phyloP scores from a whole-genome alignment of 139 green algal species.

The Chlamydomonas sphaeroides region DNA sequence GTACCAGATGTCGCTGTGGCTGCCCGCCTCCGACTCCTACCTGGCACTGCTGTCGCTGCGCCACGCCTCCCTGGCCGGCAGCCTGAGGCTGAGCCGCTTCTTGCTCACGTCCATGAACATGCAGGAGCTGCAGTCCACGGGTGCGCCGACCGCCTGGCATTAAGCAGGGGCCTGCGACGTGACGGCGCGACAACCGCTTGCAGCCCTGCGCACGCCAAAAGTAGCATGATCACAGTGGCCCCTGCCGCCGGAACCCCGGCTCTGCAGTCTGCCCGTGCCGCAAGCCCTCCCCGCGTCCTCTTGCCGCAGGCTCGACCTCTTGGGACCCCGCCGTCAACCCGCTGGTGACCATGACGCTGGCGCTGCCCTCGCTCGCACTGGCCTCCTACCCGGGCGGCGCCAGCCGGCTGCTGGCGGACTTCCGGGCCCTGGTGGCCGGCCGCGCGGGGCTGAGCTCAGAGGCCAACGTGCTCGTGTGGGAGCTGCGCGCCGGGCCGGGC shows the following conservation, averaged over 20 bases:
- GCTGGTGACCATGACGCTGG: slow-evolving; percentile 23
- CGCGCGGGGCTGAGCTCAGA: slow-evolving; percentile 6
- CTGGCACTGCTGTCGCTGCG: slow-evolving; percentile 40
- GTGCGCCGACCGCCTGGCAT: neutral
- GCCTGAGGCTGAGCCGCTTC: slow-evolving; percentile 29
- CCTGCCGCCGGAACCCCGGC: too few species aligned
- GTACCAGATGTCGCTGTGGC: slow-evolving; percentile 33
- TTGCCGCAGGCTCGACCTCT: neutral
- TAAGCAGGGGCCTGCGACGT: neutral
- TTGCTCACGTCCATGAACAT: slow-evolving; percentile 11
- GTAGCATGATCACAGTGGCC: too few species aligned
- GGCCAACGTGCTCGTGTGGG: slow-evolving; percentile 9
- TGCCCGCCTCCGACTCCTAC: slow-evolving; percentile 33
- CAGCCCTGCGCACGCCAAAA: too few species aligned
- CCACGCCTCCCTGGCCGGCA: slow-evolving; percentile 19
- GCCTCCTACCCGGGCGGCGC: slow-evolving; percentile 36
- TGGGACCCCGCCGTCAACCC: slow-evolving; percentile 41
- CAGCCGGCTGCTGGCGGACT: slow-evolving; percentile 10
- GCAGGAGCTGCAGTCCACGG: neutral
- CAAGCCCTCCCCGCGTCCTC: too few species aligned
- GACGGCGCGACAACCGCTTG: too few species aligned
- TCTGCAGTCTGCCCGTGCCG: too few species aligned
- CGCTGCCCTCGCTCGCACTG: neutral
- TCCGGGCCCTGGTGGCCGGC: slow-evolving; percentile 37
- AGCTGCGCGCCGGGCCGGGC: neutral